Conservation (phyloP, 345 rosid species). For the Odontarrhena argentea region DNA sequence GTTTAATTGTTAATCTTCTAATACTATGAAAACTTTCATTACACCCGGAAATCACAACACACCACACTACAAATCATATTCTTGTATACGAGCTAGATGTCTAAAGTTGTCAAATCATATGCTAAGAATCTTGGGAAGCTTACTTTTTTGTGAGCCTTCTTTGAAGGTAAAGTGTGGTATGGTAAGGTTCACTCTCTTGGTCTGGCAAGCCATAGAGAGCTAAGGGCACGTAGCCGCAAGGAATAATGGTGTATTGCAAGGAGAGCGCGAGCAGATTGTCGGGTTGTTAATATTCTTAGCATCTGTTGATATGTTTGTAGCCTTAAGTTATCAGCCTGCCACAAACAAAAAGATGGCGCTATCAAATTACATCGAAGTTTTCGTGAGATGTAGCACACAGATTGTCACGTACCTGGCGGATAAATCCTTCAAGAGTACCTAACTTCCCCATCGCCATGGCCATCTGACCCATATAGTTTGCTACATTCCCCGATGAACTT, state of each 20-base stretch:
- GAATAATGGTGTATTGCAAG: slow-evolving; percentile 88
- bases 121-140: slow-evolving; percentile 26
- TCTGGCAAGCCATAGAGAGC: slow-evolving; percentile 96
- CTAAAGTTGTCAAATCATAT: slow-evolving; percentile 28
- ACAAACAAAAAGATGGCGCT: neutral
- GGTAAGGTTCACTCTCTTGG: slow-evolving; percentile 70
- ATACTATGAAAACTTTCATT: slow-evolving; percentile 4
- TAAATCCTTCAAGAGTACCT: slow-evolving; percentile 83
- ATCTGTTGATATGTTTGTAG: slow-evolving; percentile 89
- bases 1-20: neutral
- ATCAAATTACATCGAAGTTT: slow-evolving; percentile 1
- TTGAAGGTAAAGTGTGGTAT: slow-evolving; percentile 26
- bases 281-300: slow-evolving; percentile 78
- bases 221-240: slow-evolving; percentile 86
- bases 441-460: slow-evolving; percentile 99
- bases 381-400: slow-evolving; percentile 1
- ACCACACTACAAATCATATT: slow-evolving; percentile 20
- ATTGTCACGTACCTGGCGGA: slow-evolving; percentile 59
- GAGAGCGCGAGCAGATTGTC: slow-evolving; percentile 91
- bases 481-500: slow-evolving; percentile 77
- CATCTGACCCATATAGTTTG: slow-evolving; percentile 98
- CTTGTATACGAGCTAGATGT: slow-evolving; percentile 28
- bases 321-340: slow-evolving; percentile 90
- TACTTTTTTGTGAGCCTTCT: slow-evolving; percentile 26
- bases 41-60: slow-evolving; percentile 17